These are phyloP conservation scores for Plasmodium cynomolgi DNA, from an alignment of 169 alveolate species.

Conservation along the genomic window DNA sequence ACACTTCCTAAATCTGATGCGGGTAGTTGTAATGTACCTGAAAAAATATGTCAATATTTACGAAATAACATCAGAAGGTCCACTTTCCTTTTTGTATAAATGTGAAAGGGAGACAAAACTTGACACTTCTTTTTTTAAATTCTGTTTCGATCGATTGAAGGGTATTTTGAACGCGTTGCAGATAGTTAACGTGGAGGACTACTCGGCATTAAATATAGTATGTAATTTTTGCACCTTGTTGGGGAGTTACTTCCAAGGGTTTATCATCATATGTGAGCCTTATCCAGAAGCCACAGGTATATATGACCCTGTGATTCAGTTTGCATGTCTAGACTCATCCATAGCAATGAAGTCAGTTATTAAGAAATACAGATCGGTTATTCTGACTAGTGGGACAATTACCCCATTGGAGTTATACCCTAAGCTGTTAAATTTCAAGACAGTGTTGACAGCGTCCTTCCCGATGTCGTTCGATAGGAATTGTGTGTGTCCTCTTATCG, in stretches of 20 bases:
- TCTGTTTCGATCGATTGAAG: conserved; percentile 82
- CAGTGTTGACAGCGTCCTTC: conserved; percentile 94
- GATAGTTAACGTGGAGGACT: conserved; percentile 87
- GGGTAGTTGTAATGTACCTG: conserved; percentile 91
- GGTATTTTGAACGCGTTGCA: conserved; percentile 86
- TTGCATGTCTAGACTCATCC: conserved; percentile 97
- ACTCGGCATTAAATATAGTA: conserved; percentile 85
- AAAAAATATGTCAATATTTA: conserved; percentile 89
- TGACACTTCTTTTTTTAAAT: conserved; percentile 86
- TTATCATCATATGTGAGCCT: conserved; percentile 96
- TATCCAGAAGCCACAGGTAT: conserved; percentile 95
- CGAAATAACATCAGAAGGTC: conserved; percentile 93
- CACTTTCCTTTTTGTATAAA: conserved; percentile 91
- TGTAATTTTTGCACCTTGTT: conserved; percentile 95
- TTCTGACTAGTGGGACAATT: conserved; percentile 97
- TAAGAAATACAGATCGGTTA: conserved; percentile 91
- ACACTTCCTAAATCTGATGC: conserved; percentile 92
- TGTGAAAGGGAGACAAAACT: conserved; percentile 82
- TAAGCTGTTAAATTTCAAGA: conserved; percentile 92
- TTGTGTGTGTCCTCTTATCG: conserved; percentile 96
- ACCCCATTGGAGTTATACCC: conserved; percentile 98
- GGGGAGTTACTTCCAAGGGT: conserved; percentile 95
- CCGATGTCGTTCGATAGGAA: conserved; percentile 95
- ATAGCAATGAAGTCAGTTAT: conserved; percentile 96
- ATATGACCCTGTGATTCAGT: conserved; percentile 94